Base-by-base conservation (phyloP, 768 basidiomycete genomes). In the Amanita muscaria region DNA sequence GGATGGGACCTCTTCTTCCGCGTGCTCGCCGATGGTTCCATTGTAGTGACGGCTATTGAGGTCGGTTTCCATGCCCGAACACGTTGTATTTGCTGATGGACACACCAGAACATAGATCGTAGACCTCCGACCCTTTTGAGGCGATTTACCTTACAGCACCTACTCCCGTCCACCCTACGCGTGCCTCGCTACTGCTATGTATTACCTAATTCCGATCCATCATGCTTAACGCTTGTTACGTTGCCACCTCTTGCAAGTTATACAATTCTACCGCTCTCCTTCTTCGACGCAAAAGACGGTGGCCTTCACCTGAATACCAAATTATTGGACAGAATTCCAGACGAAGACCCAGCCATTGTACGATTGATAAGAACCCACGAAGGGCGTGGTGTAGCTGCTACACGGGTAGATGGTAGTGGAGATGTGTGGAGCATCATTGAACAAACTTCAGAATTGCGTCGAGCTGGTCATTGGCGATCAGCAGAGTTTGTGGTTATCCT, bases 81-180 rank as follows among this genome's bases (percentile, higher is more conserved):
- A 50, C 5, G 40, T 35, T 24, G 22, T 12, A 23, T 34, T 19
- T 43, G 45, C 18, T 52, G 22, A 34, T 48, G 22, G 16, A 37
- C 42, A 27, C 32, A 34, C 24, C 51, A 93, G 91, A 90, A 94
- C 62, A 79, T 96, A 51, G 91, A 94, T 56, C 73, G 85, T 12
- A 76, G 83, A 52, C 92, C 92, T 5, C 92, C 92, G 7, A 89
- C 87, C 2, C 68, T 91, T 3, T 67, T 90, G 22, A 77, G 74
- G 55, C 80, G 83, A 48, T 85, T 88, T 59, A 79, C 76, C 2
- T 62, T 91, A 15, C 77, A 86, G 35, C 80, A 85, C 46, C 74
- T 77, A 1, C 67, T 66, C 12, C 71, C 80, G 12, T 64, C 64
- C 9, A 57, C 70, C 12, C 65, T 71, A 40, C 57, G 56, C 11